phyloP scores from a whole-genome alignment of 176 grass and related monocot species.

The Neostapfia colusana region DNA sequence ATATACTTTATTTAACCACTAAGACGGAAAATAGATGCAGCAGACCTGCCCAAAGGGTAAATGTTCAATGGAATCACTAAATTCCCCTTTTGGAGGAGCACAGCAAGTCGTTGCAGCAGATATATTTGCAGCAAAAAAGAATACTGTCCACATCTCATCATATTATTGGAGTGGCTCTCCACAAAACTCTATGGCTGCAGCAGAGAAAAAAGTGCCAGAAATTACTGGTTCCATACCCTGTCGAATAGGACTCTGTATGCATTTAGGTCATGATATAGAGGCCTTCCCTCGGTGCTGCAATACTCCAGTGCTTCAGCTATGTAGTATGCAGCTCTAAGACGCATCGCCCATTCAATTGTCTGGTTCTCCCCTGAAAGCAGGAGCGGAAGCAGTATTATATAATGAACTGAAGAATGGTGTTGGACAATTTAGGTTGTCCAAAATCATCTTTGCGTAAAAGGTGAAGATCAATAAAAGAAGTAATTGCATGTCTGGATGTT shows the following conservation, averaged over 20 bases:
- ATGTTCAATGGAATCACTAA: conserved; percentile 16
- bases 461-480: not conserved
- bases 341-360: too few relatives aligned
- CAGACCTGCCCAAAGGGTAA: not conserved
- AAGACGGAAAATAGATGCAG: conserved; percentile 15
- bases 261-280: too few relatives aligned
- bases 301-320: too few relatives aligned
- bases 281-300: too few relatives aligned
- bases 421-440: not conserved
- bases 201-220: too few relatives aligned
- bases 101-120: not conserved
- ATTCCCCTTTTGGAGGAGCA: conserved; percentile 8
- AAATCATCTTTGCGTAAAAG: conserved; percentile 10
- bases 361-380: conserved; percentile 61
- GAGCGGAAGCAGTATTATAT: conserved; percentile 20
- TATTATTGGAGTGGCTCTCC: too few relatives aligned
- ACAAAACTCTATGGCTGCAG: too few relatives aligned
- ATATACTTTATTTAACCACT: conserved; percentile 12
- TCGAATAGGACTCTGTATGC: too few relatives aligned
- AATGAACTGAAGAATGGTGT: conserved; percentile 16
- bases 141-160: not conserved
- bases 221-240: too few relatives aligned
- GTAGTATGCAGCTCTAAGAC: too few relatives aligned
- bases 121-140: conserved; percentile 8
- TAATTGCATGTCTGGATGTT: too few relatives aligned